A percentile compares a stretch with the other conserved stretches of the same genome.
Evolutionary conservation across 2,329 filamentous ascomycete species (phyloP).

Genomic region (Hymenotorrendiella dingleyae): DNA sequence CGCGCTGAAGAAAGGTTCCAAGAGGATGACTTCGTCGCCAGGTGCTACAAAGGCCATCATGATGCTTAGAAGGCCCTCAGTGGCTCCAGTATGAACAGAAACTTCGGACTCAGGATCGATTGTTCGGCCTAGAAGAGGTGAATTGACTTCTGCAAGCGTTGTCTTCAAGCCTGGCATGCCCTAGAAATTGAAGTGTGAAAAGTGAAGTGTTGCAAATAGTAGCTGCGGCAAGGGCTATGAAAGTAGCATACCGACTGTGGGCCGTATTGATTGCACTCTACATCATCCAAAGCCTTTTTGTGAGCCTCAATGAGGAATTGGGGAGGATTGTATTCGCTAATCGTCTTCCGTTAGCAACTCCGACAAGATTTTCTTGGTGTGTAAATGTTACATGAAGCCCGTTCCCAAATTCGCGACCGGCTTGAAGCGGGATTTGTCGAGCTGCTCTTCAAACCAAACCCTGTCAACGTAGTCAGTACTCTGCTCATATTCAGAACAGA

Average conservation of each 20-base stretch:
- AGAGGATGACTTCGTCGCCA: not conserved
- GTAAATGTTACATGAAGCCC: not conserved
- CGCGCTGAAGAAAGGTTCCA: not conserved
- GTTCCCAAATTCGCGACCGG: not conserved
- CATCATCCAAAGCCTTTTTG: not conserved
- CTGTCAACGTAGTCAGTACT: too few relatives aligned
- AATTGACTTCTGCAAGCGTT: not conserved
- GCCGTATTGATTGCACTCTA: not conserved
- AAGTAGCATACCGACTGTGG: not conserved
- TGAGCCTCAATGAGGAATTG: not conserved
- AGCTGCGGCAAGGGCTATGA: too few relatives aligned
- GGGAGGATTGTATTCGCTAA: not conserved
- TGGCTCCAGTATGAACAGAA: not conserved
- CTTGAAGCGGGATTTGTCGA: not conserved
- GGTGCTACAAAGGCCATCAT: not conserved
- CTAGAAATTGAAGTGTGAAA: too few relatives aligned
- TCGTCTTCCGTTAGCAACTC: not conserved
- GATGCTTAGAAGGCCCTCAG: not conserved
- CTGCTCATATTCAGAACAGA: too few relatives aligned
- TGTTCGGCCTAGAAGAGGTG: not conserved
- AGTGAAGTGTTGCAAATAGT: too few relatives aligned
- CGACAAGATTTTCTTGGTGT: not conserved
- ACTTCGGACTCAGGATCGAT: not conserved
- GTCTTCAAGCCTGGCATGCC: not conserved
- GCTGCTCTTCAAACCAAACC: not conserved